These are phyloP conservation scores for Nicotiana tomentosiformis DNA, from an alignment of 257 asterid species.

Conservation along the genomic window DNA sequence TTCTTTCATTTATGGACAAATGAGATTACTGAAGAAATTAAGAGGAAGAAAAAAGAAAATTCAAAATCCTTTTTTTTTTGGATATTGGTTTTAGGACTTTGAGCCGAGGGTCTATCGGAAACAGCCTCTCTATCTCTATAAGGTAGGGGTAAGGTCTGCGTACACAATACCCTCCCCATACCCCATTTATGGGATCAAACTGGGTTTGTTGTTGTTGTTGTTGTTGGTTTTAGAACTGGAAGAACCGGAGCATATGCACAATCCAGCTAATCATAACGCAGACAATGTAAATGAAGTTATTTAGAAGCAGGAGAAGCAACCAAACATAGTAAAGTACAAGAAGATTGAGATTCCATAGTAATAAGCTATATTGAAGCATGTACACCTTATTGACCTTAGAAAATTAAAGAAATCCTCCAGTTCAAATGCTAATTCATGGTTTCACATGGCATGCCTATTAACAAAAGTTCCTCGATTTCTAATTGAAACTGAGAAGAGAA, in stretches of 20 bases:
- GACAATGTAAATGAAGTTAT: neutral
- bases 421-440: neutral
- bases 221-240: neutral
- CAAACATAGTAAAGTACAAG: neutral
- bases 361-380: neutral
- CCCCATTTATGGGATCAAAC: no score
- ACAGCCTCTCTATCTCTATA: no score
- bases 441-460: neutral
- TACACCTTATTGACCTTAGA: neutral
- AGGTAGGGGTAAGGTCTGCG: no score
- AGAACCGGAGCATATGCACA: neutral
- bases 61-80: neutral
- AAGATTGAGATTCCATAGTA: neutral
- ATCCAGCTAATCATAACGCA: neutral
- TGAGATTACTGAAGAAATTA: neutral
- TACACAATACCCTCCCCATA: no score
- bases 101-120: no score
- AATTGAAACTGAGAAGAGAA: neutral
- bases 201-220: no score
- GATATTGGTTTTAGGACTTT: neutral
- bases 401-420: neutral
- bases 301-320: constrained; percentile 1
- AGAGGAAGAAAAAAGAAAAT: neutral
- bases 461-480: neutral
- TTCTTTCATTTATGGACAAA: neutral